Evolutionary conservation across 495 filamentous ascomycete species (phyloP).

Genomic region (Aspergillus funiculosus): DNA sequence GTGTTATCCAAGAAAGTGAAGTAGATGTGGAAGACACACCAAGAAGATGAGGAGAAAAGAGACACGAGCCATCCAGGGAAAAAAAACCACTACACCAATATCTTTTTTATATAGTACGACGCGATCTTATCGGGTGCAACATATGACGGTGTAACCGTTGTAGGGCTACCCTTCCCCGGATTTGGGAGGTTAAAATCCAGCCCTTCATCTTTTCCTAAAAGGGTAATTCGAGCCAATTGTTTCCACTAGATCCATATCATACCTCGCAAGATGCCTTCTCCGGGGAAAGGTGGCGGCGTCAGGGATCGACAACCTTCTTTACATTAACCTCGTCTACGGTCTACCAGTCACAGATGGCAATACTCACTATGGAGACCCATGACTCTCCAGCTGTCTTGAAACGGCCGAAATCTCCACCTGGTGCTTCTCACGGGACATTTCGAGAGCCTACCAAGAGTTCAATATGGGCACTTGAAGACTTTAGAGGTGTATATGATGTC

Average conservation of each 20-base stretch:
- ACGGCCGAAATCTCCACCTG: not conserved
- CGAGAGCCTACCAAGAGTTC: too few relatives aligned
- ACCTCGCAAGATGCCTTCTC: not conserved
- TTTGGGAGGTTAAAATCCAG: not conserved
- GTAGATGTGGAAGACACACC: not conserved
- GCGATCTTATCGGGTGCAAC: not conserved
- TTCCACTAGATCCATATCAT: slow-evolving; percentile 1
- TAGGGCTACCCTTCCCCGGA: not conserved
- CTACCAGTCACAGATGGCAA: slow-evolving; percentile 1
- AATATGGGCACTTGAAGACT: too few relatives aligned
- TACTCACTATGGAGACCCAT: not conserved
- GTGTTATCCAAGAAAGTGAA: not conserved
- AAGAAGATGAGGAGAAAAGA: not conserved
- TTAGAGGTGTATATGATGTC: not conserved
- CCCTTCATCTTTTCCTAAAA: slow-evolving; percentile 3
- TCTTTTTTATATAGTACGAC: not conserved
- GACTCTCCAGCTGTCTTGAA: not conserved
- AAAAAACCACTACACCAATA: not conserved
- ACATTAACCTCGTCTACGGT: not conserved
- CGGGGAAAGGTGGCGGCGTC: not conserved
- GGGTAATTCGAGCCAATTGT: slow-evolving; percentile 17
- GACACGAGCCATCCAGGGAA: not conserved
- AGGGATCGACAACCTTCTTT: slow-evolving; percentile 1
- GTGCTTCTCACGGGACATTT: not conserved
- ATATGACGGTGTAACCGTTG: not conserved